Base-by-base conservation (phyloP, 805 yeast genomes). In the Sugiyamaella mastotermitis region DNA sequence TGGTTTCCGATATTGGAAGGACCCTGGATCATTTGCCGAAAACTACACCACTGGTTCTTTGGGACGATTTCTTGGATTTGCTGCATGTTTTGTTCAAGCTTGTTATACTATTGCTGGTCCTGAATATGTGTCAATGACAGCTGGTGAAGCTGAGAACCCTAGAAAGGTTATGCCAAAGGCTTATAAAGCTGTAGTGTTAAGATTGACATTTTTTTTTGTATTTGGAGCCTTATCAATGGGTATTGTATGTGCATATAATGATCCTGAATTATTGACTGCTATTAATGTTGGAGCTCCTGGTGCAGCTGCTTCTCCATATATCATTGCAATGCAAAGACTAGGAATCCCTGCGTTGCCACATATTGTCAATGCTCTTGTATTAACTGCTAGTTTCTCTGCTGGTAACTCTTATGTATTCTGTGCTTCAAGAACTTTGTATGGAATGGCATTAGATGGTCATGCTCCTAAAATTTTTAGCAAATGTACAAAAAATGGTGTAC, bases 31-130 rank as follows among this genome's bases (percentile, higher is more conserved):
- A 3, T 77, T 83, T 52, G 77, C 78, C 14, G 63, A 68, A 43
- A 76, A 73, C 54, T 57, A 65, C 26, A 70, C 72, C 8, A 57
- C 68, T 4, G 88, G 88, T 0, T 53, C 57, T 24, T 50, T 73
- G 34, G 92, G 90, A 17, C 62, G 80, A 42, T 80, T 81, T 49
- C 73, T 79, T 49, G 94, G 90, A 1, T 83, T 82, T 51, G 58
- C 82, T 50, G 71, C 78, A 0, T 80, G 88, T 44, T 58, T 83
- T 32, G 69, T 74, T 37, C 76, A 75, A 43, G 94, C 94, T 5
- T 66, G 82, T 20, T 85, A 80, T 56, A 81, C 92, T 10, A 77
- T 83, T 47, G 84, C 84, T 3, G 95, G 94, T 0, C 94, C 95
- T 1, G 95, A 86, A 58, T 82, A 83, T 50, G 74, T 86, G 24